Evolutionary conservation across 2,329 filamentous ascomycete genomes (phyloP).

Genomic region (Aspergillus sp.): DNA sequence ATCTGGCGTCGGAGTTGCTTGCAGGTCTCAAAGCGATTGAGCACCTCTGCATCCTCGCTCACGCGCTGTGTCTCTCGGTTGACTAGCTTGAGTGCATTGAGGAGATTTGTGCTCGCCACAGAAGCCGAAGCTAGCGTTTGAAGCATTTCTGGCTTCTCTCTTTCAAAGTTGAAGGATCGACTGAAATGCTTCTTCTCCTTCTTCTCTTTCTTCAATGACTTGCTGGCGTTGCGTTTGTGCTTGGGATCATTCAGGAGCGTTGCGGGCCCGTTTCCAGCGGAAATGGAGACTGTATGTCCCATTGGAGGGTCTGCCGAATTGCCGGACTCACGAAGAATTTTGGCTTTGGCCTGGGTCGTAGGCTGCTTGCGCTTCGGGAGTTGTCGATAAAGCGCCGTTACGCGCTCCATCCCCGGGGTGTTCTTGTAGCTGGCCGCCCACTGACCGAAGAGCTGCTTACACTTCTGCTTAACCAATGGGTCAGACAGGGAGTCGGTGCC

Average conservation of each 20-base stretch:
- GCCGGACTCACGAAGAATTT: constrained; percentile 77
- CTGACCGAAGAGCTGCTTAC: constrained; percentile 77
- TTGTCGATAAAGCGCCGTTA: constrained; percentile 74
- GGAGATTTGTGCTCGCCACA: constrained; percentile 84
- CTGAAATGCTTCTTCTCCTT: constrained; percentile 47
- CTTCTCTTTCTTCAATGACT: constrained; percentile 41
- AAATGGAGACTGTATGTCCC: constrained; percentile 40
- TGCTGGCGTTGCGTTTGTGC: constrained; percentile 37
- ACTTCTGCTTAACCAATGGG: constrained; percentile 81
- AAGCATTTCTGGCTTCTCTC: constrained; percentile 83
- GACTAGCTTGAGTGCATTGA: constrained; percentile 83
- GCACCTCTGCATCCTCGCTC: constrained; percentile 74
- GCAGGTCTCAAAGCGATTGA: constrained; percentile 78
- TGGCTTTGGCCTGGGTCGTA: constrained; percentile 73
- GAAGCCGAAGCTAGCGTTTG: constrained; percentile 84
- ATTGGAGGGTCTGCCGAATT: constrained; percentile 36
- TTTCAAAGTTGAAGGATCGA: constrained; percentile 76
- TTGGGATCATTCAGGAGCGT: constrained; percentile 35
- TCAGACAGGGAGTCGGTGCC: constrained; percentile 83
- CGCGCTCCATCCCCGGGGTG: constrained; percentile 73
- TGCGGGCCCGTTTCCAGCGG: constrained; percentile 35
- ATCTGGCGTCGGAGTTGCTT: constrained; percentile 82
- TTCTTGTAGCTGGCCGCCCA: constrained; percentile 83
- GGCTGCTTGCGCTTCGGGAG: constrained; percentile 67
- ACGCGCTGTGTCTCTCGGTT: constrained; percentile 87